Conservation (phyloP, 108 stramenopile genomes). For the Phaeodactylum tricornutum region DNA sequence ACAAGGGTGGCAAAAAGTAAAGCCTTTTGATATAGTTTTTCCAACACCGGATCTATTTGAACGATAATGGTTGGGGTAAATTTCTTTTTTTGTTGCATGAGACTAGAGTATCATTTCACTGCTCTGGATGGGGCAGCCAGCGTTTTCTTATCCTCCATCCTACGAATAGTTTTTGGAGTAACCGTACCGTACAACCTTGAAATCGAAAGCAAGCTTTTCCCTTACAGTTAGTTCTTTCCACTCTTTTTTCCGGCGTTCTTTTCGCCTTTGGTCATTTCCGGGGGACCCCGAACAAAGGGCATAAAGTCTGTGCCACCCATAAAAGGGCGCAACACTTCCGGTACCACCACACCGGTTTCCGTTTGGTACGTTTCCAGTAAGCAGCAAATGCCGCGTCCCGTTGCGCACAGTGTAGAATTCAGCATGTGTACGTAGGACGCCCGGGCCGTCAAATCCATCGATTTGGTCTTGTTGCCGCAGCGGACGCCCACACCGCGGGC, state of each 20-base stretch:
- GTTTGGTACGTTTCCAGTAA: slow-evolving; percentile 97
- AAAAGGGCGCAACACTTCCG: slow-evolving; percentile 92
- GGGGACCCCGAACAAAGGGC: slow-evolving; percentile 91
- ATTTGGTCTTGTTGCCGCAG: slow-evolving; percentile 86
- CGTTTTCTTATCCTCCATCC: too few species aligned
- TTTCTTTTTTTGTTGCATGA: too few species aligned
- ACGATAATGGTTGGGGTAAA: too few species aligned
- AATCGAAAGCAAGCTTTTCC: too few species aligned
- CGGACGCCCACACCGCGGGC: slow-evolving; percentile 92
- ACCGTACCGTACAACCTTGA: too few species aligned
- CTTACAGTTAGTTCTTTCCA: slow-evolving; percentile 7
- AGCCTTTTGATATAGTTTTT: too few species aligned
- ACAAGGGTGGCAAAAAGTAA: slow-evolving; percentile 21
- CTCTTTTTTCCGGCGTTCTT: slow-evolving; percentile 50
- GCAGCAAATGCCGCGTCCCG: slow-evolving; percentile 96
- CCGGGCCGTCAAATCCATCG: slow-evolving; percentile 58
- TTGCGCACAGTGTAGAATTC: slow-evolving; percentile 96
- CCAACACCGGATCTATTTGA: too few species aligned
- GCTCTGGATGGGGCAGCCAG: too few species aligned
- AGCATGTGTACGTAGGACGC: slow-evolving; percentile 94
- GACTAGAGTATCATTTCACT: too few species aligned
- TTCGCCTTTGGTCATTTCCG: slow-evolving; percentile 78
- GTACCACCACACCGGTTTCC: slow-evolving; percentile 85
- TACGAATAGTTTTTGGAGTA: too few species aligned
- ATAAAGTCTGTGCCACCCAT: slow-evolving; percentile 98